Evolutionary conservation across 2,329 filamentous ascomycete genomes (phyloP), one percentile per base, ranked within the genome.

Genomic region (Pseudocercospora fuligena): DNA sequence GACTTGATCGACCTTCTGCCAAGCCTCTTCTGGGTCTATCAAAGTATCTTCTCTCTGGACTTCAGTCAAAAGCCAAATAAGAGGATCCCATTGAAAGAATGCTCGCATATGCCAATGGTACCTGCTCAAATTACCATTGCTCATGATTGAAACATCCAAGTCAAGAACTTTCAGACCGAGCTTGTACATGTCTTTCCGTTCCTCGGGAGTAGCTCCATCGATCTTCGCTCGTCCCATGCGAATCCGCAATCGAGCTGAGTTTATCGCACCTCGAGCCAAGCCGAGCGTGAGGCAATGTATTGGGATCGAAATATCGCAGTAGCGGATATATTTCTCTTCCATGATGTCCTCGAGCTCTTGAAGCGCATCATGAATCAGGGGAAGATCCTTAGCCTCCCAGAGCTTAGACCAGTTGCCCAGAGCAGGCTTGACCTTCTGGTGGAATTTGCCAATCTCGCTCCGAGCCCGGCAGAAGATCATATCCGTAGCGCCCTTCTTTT

Each of bases 401-500:
- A 73, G 27, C 36, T 67, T 63, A 2, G 64, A 65, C 67, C 66
- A 70, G 14, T 69, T 63, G 21, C 72, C 70, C 4, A 70, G 21
- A n/a, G 67, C 67, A 5, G 71, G 68, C 46, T 64, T 67, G 36
- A 65, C 56, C 27, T 71, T 72, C 25, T 72, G 66, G 69, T 82
- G 77, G 59, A 82, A 81, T 14, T 78, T 77, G 3, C 80, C 81
- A 4, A 83, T 75, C 43, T 81, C 77, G 27, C 78, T 78, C 31
- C 83, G 77, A 2, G 82, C 78, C 9, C 81, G 74, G 66, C 80
- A 82, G 73, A 82, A 82, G 68, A 83, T 82, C 57, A 78, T 80
- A 7, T 90, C 88, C 0, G 87, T 89, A 0, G 85, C 75, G 0
- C 85, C 86, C 7, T 81, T 75, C 5, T 83, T 82, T 49, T 85